Percentiles rank a stretch among this genome's conserved stretches.
phyloP scores from a whole-genome alignment of 768 basidiomycete genomes.

The Tremella yokohamensis region DNA sequence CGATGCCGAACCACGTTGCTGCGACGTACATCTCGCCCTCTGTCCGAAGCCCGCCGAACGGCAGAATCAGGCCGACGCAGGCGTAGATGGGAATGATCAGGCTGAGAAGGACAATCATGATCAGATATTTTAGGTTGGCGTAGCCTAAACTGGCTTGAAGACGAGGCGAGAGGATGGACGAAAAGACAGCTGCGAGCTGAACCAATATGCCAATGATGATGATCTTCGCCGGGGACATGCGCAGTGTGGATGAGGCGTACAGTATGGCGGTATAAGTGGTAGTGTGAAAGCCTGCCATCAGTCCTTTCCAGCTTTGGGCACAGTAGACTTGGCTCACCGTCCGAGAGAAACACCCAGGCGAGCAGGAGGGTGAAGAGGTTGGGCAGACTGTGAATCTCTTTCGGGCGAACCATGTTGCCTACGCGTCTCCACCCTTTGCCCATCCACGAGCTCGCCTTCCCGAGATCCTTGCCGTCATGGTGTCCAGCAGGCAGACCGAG shows the following conservation, averaged over 20 bases:
- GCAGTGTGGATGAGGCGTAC: conserved; percentile 81
- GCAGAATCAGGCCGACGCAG: conserved; percentile 68
- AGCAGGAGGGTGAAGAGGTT: conserved; percentile 86
- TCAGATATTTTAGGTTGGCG: conserved; percentile 66
- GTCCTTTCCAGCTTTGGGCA: neutral
- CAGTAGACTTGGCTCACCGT: conserved; percentile 59
- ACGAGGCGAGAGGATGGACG: conserved; percentile 75
- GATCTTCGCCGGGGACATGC: conserved; percentile 73
- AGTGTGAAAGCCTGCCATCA: conserved; percentile 71
- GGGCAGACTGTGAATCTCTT: conserved; percentile 67
- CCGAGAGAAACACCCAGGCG: conserved; percentile 92
- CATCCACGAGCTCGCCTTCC: conserved; percentile 11
- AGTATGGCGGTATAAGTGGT: conserved; percentile 87
- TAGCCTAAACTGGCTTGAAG: conserved; percentile 61
- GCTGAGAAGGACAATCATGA: conserved; percentile 65
- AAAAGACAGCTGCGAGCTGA: conserved; percentile 68
- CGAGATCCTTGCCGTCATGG: conserved; percentile 8
- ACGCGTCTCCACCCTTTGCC: conserved; percentile 73
- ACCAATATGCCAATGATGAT: conserved; percentile 76
- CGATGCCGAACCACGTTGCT: conserved; percentile 73
- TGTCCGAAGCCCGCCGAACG: conserved; percentile 65
- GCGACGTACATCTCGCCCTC: conserved; percentile 80
- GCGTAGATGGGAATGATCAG: conserved; percentile 73
- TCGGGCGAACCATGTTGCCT: conserved; percentile 67
- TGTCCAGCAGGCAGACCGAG: conserved; percentile 63